Evolutionary conservation across 495 filamentous ascomycete species (phyloP).

Genomic region (Choiromyces venosus): DNA sequence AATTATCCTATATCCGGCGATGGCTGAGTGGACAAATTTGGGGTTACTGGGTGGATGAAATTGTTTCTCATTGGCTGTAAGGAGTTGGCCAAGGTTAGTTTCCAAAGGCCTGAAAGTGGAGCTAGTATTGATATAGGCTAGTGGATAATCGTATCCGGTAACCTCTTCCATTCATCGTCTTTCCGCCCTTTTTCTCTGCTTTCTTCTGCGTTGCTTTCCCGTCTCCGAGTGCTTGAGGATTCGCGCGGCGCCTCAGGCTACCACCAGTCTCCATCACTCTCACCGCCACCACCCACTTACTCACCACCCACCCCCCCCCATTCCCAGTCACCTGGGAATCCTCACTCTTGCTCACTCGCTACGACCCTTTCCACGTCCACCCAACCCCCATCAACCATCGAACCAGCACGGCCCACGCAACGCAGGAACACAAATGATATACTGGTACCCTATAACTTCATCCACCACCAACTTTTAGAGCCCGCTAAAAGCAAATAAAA

Average conservation of each 20-base stretch:
- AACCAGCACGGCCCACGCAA: conserved; percentile 4
- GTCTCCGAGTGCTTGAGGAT: background rate
- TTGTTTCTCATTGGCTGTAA: background rate
- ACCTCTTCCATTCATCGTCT: background rate
- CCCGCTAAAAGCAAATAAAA: background rate
- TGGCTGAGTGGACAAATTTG: background rate
- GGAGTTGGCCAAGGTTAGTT: background rate
- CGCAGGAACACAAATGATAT: conserved; percentile 7
- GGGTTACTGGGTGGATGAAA: background rate
- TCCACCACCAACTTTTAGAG: background rate
- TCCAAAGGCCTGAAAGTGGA: background rate
- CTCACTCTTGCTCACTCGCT: background rate
- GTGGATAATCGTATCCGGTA: background rate
- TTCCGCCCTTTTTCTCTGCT: background rate
- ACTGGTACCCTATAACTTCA: background rate
- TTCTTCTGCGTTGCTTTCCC: background rate
- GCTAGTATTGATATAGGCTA: background rate
- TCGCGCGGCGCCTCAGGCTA: background rate
- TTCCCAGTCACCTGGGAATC: background rate
- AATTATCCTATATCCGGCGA: background rate
- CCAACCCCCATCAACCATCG: conserved; percentile 3
- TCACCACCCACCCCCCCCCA: background rate
- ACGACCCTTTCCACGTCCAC: background rate
- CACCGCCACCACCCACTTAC: background rate
- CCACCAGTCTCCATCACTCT: background rate